Base-by-base conservation (phyloP, 1,284 basidiomycete genomes). In the Tranzscheliella williamsii region DNA sequence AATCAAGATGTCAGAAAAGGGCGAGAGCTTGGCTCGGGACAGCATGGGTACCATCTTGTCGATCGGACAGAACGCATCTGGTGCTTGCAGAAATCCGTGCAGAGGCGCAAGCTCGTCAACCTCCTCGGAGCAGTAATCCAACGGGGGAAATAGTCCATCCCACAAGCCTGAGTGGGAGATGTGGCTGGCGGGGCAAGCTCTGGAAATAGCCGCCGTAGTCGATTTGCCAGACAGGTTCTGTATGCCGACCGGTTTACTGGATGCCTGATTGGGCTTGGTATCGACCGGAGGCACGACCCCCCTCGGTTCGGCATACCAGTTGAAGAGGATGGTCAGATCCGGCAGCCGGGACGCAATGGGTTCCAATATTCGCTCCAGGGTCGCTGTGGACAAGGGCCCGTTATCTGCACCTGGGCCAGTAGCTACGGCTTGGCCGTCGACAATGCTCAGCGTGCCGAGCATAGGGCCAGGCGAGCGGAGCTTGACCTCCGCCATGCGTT, bases 41-140 rank as follows among this genome's bases (percentile, higher is more conserved):
- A 60, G 38, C 27, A 60, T 32, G 5, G 56, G 56, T 0, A 60
- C 42, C 12, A 50, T 40, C 39, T 54, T 51, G 35, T 42, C 42
- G 42, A 53, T 33, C n/a, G 50, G 50, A 6, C 13, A 18, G 16
- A 60, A 60, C 30, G 15, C 36, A 16, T 27, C 36, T 2, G 56
- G 38, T 11, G 37, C 46, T 35, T 60, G 50, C 4, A 60, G 32
- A 32, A 60, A 60, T 24, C 56, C 56, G 24, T 60, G 56, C 7
- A 46, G 39, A 2, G 36, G 24, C 5, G 23, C 20, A 12, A 60
- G 16, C 35, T 50, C 46, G 1, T 39, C 11, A 3, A 5, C 6
- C 5, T 53, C 46, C 18, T 53, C 49, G 15, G 8, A 13, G 32
- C 56, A 60, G 37, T 49, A 49, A 39, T 60, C 56, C 16, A 60